These are phyloP conservation scores for Cavenderia fasciculata DNA, from an alignment of 78 protist species.

Conservation along the genomic window DNA sequence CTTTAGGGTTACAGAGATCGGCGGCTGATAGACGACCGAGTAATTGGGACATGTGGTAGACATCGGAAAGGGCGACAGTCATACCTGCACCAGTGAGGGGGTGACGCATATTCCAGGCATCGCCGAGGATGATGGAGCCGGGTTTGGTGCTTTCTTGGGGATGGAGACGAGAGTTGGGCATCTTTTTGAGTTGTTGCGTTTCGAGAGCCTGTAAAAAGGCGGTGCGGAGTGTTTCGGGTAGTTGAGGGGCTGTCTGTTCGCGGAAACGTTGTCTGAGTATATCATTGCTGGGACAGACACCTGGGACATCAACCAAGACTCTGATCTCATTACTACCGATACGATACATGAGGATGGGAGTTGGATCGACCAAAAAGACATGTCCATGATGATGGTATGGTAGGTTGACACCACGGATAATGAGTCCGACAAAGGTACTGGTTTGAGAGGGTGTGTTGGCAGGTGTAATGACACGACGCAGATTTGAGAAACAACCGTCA, in stretches of 20 bases:
- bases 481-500: constrained; percentile 82
- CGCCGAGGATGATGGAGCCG: constrained; percentile 83
- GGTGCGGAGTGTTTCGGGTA: constrained; percentile 50
- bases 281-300: constrained; percentile 36
- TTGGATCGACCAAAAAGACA: constrained; percentile 76
- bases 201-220: constrained; percentile 33
- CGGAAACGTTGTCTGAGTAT: constrained; percentile 16
- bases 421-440: constrained; percentile 61
- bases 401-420: constrained; percentile 24
- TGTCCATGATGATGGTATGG: constrained; percentile 75
- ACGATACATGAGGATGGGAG: constrained; percentile 79
- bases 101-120: constrained; percentile 88
- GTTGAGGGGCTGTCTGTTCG: constrained; percentile 58
- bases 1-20: background rate
- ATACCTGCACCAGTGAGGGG: constrained; percentile 91
- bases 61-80: constrained; percentile 86
- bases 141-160: constrained; percentile 19
- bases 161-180: constrained; percentile 84
- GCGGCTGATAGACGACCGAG: background rate
- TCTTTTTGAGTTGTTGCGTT: constrained; percentile 39
- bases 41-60: background rate
- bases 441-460: background rate
- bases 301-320: constrained; percentile 83
- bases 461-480: constrained; percentile 5
- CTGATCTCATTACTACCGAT: constrained; percentile 86